These are phyloP conservation scores for Citrus reticulata DNA, from an alignment of 345 rosid genomes.

Conservation along the genomic window DNA sequence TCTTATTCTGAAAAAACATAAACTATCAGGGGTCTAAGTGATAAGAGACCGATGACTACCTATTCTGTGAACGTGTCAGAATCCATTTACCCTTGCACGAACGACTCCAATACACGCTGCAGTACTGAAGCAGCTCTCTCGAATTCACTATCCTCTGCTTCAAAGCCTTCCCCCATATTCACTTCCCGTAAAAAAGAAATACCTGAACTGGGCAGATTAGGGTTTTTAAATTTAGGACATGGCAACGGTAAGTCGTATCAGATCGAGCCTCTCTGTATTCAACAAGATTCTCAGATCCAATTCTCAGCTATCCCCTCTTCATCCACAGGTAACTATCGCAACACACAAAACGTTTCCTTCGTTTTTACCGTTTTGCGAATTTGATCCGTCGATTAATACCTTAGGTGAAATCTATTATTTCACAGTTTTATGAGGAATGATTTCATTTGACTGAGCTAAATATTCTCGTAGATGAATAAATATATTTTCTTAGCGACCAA, in stretches of 20 bases:
- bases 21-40: not conserved
- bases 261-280: constrained; percentile 64
- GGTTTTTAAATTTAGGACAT: constrained; percentile 36
- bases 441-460: not conserved
- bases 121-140: not conserved
- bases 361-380: not conserved
- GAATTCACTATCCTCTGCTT: not conserved
- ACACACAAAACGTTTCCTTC: not conserved
- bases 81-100: not conserved
- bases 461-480: not conserved
- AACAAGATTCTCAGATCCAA: constrained; percentile 39
- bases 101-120: not conserved
- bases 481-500: not conserved
- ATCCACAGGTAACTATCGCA: constrained; percentile 44
- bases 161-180: not conserved
- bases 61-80: not conserved
- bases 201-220: constrained; percentile 17
- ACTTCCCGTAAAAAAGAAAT: not conserved
- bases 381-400: not conserved
- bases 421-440: not conserved
- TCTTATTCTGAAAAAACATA: too few relatives aligned
- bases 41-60: not conserved
- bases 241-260: constrained; percentile 64
- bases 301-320: constrained; percentile 34
- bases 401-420: not conserved